Evolutionary conservation across 2,329 filamentous ascomycete species (phyloP), one percentile per base, ranked within the genome.

Genomic region (Fusarium burgessii): DNA sequence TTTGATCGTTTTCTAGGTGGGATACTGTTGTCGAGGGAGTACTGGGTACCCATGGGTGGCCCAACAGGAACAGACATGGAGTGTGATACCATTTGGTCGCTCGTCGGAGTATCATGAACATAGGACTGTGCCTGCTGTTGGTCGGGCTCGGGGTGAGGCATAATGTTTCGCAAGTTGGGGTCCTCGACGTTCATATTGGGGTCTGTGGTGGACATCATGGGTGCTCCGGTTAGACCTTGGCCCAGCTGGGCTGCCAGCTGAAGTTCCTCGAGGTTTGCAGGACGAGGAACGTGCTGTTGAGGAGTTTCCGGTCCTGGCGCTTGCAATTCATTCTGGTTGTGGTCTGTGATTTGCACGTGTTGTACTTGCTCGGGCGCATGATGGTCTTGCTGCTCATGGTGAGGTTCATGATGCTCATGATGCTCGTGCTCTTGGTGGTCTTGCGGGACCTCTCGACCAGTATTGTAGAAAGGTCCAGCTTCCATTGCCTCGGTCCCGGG

Each of bases 1-100:
- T 97, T 97, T 9, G 92, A 93, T 64, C 94, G 87, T 79, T 96
- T 96, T 68, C 91, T 85, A 1, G 91, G 91, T 17, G 90, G 88
- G 14, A 90, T 89, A 63, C 85, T 86, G 69, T 91, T 90, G 41
- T 86, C 85, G 50, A 83, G 78, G 25, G 81, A 80, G 56, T 83
- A 83, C 42, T 80, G 78, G 5, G 78, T 74, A 60, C 81, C 71
- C 62, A 82, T 76, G 52, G 80, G 77, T 46, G 80, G 80, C n/a
- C 77, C 78, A 27, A 82, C 76, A 12, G 79, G 64, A 23, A 82
- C 77, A 15, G 80, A 75, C 76, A 83, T 76, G 35, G 74, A 66
- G 71, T 82, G 81, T 29, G 78, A 73, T 29, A 78, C 78, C 74
- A 83, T 78, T 9, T 78, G 73, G 29, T 83, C 82, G 29, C 80